phyloP scores from a whole-genome alignment of 352 stramenopile genomes.

The Stramenopiles sp. region DNA sequence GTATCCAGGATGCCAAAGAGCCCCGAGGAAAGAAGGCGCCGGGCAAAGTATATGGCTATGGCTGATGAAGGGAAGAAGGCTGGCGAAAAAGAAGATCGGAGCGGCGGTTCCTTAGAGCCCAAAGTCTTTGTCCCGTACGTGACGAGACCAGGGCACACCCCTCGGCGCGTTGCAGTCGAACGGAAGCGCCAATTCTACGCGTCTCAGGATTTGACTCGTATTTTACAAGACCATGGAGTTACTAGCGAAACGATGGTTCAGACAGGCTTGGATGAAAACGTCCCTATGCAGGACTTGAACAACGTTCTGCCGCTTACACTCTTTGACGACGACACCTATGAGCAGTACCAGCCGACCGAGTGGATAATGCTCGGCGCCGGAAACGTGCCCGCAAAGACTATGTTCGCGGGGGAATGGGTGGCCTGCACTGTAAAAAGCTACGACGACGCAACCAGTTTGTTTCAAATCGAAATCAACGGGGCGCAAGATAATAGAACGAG shows the following conservation, averaged over 20 bases:
- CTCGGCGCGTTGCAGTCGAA: constrained; percentile 43
- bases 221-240: constrained; percentile 24
- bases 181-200: constrained; percentile 29
- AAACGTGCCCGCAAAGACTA: no score
- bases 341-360: constrained; percentile 26
- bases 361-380: constrained; percentile 28
- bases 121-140: constrained; percentile 48
- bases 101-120: no score
- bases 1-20: no score
- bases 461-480: constrained; percentile 38
- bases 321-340: constrained; percentile 55
- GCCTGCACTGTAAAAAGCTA: constrained; percentile 29
- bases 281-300: no score
- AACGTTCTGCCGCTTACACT: constrained; percentile 36
- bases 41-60: no score
- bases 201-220: constrained; percentile 27
- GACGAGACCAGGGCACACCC: constrained; percentile 32
- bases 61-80: no score
- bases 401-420: constrained; percentile 36
- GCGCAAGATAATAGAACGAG: constrained; percentile 34
- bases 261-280: no score
- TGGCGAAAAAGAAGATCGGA: no score
- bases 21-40: no score
- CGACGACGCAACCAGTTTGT: constrained; percentile 35
- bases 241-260: no score